These are phyloP conservation scores for Pyronema omphalodes DNA, from an alignment of 495 filamentous ascomycete genomes.

Conservation along the genomic window DNA sequence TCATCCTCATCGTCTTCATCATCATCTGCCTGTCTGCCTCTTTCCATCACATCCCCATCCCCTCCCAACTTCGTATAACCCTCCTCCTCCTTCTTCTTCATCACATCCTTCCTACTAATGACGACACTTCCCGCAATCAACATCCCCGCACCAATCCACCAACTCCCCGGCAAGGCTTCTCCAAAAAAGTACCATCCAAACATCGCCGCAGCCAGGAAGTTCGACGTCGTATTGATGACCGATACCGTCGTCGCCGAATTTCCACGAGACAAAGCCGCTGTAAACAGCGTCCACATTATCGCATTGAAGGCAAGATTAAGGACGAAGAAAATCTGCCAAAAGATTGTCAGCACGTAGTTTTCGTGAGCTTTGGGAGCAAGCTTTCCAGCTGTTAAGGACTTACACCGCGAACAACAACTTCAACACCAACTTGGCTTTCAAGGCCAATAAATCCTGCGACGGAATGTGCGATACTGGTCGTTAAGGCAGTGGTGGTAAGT, in stretches of 20 bases:
- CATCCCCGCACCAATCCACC: constrained; percentile 74
- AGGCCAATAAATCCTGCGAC: constrained; percentile 46
- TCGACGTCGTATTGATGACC: constrained; percentile 81
- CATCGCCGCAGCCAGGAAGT: constrained; percentile 84
- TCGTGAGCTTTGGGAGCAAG: background rate
- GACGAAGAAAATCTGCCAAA: constrained; percentile 54
- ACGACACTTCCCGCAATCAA: constrained; percentile 82
- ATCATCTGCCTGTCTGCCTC: background rate
- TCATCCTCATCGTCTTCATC: background rate
- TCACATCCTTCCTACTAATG: constrained; percentile 62
- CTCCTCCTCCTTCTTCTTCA: constrained; percentile 10
- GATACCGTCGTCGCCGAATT: constrained; percentile 76
- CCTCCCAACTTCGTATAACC: background rate
- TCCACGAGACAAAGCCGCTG: constrained; percentile 60
- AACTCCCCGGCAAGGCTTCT: constrained; percentile 54
- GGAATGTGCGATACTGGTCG: constrained; percentile 44
- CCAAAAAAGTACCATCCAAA: constrained; percentile 56
- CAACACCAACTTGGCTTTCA: constrained; percentile 29
- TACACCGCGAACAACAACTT: constrained; percentile 52
- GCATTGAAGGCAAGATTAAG: constrained; percentile 81
- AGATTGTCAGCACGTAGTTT: no score
- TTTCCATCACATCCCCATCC: background rate
- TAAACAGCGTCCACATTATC: constrained; percentile 53
- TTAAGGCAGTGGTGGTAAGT: constrained; percentile 73
- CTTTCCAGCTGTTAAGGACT: constrained; percentile 22